These are phyloP conservation scores for Epichloe bromicola DNA, from an alignment of 2,329 filamentous ascomycete genomes.

Conservation along the genomic window DNA sequence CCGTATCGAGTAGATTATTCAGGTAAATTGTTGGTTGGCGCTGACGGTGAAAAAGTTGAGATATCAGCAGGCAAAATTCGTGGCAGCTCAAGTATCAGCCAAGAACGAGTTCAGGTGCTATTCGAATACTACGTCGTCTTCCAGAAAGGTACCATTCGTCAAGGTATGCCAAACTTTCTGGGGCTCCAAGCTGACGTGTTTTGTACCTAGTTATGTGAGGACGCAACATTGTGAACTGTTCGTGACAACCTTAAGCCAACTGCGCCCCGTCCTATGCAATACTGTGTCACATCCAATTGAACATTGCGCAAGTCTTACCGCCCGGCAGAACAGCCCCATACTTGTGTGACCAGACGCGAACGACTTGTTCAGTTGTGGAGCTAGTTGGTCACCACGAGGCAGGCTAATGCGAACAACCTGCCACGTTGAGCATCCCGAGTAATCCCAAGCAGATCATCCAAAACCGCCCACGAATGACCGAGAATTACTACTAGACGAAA, in stretches of 20 bases:
- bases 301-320: constrained; percentile 15
- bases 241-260: neutral
- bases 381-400: neutral
- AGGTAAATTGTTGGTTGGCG: neutral
- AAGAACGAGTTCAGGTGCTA: neutral
- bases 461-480: neutral
- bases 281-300: neutral
- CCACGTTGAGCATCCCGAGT: neutral
- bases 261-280: constrained; percentile 6
- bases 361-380: constrained; percentile 7
- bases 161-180: neutral
- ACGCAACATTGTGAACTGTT: neutral
- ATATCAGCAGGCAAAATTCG: neutral
- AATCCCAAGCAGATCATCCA: neutral
- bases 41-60: neutral
- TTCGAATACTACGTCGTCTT: neutral
- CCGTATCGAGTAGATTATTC: neutral
- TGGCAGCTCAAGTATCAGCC: neutral
- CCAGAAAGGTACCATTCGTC: neutral
- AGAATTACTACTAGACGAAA: constrained; percentile 10
- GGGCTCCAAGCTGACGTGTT: neutral
- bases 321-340: constrained; percentile 21
- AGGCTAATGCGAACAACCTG: neutral
- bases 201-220: neutral
- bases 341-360: too few species aligned